These are phyloP conservation scores for Chlamydomonas eustigma DNA, from an alignment of 139 green algal species.

Conservation along the genomic window DNA sequence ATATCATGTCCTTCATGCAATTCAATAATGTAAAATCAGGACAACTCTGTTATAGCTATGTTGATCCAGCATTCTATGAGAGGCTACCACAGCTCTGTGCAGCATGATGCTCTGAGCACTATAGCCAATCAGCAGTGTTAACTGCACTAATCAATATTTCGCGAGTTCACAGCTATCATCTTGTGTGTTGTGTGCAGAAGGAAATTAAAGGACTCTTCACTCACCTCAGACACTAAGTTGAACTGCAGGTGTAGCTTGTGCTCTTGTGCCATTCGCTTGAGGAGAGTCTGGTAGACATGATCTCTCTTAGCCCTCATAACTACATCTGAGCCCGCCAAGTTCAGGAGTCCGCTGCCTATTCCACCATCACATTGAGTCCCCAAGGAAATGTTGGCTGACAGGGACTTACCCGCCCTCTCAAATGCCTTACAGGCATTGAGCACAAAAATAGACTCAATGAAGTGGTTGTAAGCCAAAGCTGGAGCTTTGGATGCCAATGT, in stretches of 20 bases:
- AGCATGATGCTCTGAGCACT: no score
- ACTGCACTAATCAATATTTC: no score
- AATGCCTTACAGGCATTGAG: slow-evolving; percentile 72
- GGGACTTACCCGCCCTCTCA: background rate
- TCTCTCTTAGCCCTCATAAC: slow-evolving; percentile 25
- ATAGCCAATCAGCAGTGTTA: no score
- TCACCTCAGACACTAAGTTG: slow-evolving; percentile 57
- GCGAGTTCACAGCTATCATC: no score
- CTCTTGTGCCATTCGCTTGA: slow-evolving; percentile 75
- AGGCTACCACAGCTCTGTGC: no score
- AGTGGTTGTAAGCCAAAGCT: slow-evolving; percentile 88
- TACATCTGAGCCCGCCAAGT: background rate
- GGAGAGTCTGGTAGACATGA: slow-evolving; percentile 56
- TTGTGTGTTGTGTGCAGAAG: no score
- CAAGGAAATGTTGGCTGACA: background rate
- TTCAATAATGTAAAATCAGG: no score
- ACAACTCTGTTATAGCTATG: no score
- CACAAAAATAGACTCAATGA: slow-evolving; percentile 83
- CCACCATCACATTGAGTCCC: background rate
- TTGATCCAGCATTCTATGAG: no score
- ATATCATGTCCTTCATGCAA: no score
- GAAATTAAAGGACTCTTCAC: no score
- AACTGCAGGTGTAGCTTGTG: slow-evolving; percentile 61
- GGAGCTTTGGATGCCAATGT: slow-evolving; percentile 63
- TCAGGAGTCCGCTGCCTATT: background rate